Evolutionary conservation across 176 grass and related monocot genomes (phyloP).

Genomic region (Saccharum spontaneum): DNA sequence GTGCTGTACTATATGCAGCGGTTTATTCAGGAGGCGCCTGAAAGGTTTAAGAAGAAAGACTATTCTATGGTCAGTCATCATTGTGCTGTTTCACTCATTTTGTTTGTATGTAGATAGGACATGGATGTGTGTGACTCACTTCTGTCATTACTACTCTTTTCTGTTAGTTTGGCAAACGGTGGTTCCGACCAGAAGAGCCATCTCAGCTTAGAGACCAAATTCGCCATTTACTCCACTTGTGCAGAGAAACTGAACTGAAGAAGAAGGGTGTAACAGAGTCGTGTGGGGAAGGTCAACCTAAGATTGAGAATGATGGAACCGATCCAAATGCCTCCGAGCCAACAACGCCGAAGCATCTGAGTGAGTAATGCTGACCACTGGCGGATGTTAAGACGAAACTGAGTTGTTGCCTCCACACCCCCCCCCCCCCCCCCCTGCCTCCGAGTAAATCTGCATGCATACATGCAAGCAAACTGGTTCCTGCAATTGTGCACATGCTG

Average conservation of each 20-base stretch:
- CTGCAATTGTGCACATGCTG: no score
- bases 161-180: conserved; percentile 67
- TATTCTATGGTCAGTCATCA: conserved; percentile 47
- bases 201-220: conserved; percentile 20
- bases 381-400: no score
- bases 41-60: conserved; percentile 75
- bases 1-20: conserved; percentile 83
- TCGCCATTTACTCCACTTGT: conserved; percentile 30
- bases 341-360: not conserved
- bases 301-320: not conserved
- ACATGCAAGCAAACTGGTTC: no score
- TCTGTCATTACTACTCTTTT: not conserved
- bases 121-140: conserved; percentile 17
- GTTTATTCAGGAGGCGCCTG: conserved; percentile 75
- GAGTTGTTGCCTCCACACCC: no score
- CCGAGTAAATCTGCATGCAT: no score
- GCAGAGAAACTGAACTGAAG: conserved; percentile 39
- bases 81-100: conserved; percentile 18
- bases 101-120: not conserved
- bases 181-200: conserved; percentile 79
- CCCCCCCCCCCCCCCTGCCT: no score
- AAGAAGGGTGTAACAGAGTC: conserved; percentile 22
- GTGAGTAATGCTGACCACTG: not conserved
- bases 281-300: not conserved
- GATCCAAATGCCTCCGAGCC: conserved; percentile 8